A percentile compares a stretch with the other conserved stretches of the same genome.
These are phyloP conservation scores for Cercis canadensis DNA, from an alignment of 306 rosid species.

Conservation along the genomic window DNA sequence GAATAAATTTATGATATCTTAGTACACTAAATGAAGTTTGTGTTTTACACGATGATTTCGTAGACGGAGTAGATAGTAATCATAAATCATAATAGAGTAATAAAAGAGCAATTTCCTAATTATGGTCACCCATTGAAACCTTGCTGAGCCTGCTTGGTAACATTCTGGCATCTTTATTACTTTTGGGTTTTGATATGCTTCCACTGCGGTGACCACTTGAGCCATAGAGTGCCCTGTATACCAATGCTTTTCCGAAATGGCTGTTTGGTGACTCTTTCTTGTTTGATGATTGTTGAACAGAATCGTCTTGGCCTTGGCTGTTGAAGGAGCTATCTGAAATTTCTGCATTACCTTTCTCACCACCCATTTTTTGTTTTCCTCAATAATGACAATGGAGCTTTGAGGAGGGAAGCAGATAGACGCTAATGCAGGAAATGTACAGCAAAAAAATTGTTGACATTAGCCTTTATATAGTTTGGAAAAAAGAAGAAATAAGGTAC, in stretches of 20 bases:
- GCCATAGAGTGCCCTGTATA: slow-evolving; percentile 56
- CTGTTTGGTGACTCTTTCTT: slow-evolving; percentile 16
- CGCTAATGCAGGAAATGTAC: neutral
- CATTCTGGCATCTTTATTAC: slow-evolving; percentile 26
- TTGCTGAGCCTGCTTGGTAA: slow-evolving; percentile 74
- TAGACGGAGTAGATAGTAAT: too few relatives aligned
- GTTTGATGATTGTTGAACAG: slow-evolving; percentile 26
- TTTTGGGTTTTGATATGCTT: slow-evolving; percentile 41
- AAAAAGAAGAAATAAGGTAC: slow-evolving; percentile 13
- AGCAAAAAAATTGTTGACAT: neutral
- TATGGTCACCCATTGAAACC: slow-evolving; percentile 48
- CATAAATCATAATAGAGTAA: too few relatives aligned
- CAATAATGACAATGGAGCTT: slow-evolving; percentile 22
- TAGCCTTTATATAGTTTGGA: slow-evolving; percentile 33
- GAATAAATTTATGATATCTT: too few relatives aligned
- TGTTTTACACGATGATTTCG: too few relatives aligned
- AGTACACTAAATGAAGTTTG: too few relatives aligned
- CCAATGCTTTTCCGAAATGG: slow-evolving; percentile 59
- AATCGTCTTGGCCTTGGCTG: neutral
- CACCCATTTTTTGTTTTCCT: slow-evolving; percentile 38
- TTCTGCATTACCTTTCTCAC: slow-evolving; percentile 41
- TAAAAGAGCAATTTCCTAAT: neutral
- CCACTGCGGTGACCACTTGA: slow-evolving; percentile 31
- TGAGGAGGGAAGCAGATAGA: neutral
- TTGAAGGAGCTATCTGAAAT: slow-evolving; percentile 34